phyloP scores from a whole-genome alignment of 148 eudicot species.

The Vaccinium vitisidaea region DNA sequence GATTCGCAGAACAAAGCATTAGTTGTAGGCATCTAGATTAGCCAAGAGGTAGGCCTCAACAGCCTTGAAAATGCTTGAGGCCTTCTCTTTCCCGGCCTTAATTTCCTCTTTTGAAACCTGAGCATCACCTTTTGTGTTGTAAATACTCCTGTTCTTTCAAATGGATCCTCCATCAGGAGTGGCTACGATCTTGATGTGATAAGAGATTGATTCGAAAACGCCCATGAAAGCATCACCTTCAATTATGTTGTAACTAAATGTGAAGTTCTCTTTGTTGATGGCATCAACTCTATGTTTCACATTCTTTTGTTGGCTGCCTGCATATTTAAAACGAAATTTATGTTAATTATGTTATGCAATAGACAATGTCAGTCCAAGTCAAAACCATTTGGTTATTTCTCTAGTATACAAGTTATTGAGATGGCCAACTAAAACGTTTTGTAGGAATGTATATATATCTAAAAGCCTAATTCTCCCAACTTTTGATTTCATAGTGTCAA shows the following conservation, averaged over 20 bases:
- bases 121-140: conserved; percentile 12
- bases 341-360: background rate
- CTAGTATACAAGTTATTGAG: background rate
- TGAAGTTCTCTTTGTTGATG: background rate
- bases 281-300: background rate
- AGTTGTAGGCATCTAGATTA: conserved; percentile 17
- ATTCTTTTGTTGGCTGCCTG: conserved; percentile 2
- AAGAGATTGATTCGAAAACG: conserved; percentile 3
- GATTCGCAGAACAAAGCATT: background rate
- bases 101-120: conserved; percentile 12
- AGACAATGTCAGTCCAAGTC: too few relatives aligned
- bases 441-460: background rate
- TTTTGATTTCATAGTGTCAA: background rate
- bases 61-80: conserved; percentile 17
- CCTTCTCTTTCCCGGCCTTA: conserved; percentile 21
- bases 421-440: background rate
- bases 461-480: background rate
- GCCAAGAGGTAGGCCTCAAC: conserved; percentile 24
- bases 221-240: conserved; percentile 17
- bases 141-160: background rate
- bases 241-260: conserved; percentile 7
- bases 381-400: background rate
- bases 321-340: background rate
- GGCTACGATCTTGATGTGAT: conserved; percentile 6
- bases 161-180: background rate